Evolutionary conservation across 805 yeast genomes (phyloP), one percentile per base, ranked within the genome.

Genomic region (Candida taoyuanica): DNA sequence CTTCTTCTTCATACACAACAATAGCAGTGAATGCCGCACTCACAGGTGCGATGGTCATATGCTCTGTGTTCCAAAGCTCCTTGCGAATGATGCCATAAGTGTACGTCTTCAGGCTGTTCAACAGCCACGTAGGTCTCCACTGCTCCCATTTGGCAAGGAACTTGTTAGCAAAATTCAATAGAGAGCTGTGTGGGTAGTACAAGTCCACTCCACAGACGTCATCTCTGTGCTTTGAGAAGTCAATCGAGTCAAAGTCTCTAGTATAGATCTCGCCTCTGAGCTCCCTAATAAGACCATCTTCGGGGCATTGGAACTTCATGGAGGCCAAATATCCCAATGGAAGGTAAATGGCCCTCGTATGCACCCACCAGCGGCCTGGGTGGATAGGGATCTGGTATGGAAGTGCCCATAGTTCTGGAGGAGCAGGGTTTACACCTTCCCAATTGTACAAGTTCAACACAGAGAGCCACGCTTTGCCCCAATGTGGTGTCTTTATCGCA

Each of bases 301-400:
- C 50, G 5, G 70, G 74, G 52, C 87, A 81, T 38, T 70, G 64
- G 26, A 71, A 66, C 39, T 64, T 64, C 21, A 72, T 68, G 34
- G 85, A 66, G 12, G 83, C 76, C 7, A 93, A 58, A 58, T 91
- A 93, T 14, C 96, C 91, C 52, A 91, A 65, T 0, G 98, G 89
- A 24, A 85, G 60, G 53, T 89, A 93, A 17, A 93, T 85, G 1
- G 93, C 95, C 40, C 99, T 70, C 0, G 97, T 89, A 55, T 93
- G 99, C 17, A 91, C 96, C 99, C 99, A 93, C 98, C 98, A 93
- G 56, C 85, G 74, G 25, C 89, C 94, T 1, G 99, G 98, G 55
- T 93, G 98, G 29, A 88, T 68, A 0, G 96, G 95, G 2, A 82
- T 53, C 34, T 69, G 56, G 44, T 87, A 85, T 2, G 98, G 99